Evolutionary conservation across 1,284 basidiomycete species (phyloP).

Genomic region (Porodaedalea pini): DNA sequence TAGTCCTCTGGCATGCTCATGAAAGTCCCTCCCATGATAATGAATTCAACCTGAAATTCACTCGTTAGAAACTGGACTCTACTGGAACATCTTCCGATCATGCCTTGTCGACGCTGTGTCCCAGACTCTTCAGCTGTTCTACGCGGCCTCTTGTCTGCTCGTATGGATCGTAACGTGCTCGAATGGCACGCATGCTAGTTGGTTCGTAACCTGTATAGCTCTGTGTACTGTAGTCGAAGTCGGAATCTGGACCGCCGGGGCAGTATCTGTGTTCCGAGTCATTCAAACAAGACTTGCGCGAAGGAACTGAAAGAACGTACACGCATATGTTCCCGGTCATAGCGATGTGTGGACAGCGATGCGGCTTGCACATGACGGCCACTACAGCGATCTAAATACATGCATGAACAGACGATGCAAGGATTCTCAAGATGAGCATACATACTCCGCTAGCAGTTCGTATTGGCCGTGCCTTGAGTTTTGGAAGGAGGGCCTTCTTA

Average conservation of each 20-base stretch:
- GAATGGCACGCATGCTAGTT: conserved; percentile 98
- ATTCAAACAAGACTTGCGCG: background rate
- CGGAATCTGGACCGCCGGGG: conserved; percentile 97
- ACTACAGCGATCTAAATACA: conserved; percentile 86
- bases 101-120: conserved; percentile 97
- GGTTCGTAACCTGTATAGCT: conserved; percentile 98
- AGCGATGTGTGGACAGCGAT: conserved; percentile 98
- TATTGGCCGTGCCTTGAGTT: conserved; percentile 91
- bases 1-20: conserved; percentile 99
- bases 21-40: conserved; percentile 99
- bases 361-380: conserved; percentile 99
- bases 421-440: conserved; percentile 16
- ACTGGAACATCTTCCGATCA: background rate
- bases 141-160: conserved; percentile 95
- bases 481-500: conserved; percentile 88
- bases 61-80: background rate
- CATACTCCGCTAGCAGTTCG: conserved; percentile 94
- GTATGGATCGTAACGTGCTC: conserved; percentile 97
- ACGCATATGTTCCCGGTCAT: conserved; percentile 99
- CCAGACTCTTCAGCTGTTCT: conserved; percentile 91
- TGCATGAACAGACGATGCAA: background rate
- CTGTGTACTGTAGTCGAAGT: conserved; percentile 99
- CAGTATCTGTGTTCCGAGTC: conserved; percentile 70
- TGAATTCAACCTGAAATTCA: conserved; percentile 82
- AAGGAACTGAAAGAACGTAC: conserved; percentile 40